Base-by-base conservation (phyloP, 768 basidiomycete genomes). In the Suillus subalutaceus region DNA sequence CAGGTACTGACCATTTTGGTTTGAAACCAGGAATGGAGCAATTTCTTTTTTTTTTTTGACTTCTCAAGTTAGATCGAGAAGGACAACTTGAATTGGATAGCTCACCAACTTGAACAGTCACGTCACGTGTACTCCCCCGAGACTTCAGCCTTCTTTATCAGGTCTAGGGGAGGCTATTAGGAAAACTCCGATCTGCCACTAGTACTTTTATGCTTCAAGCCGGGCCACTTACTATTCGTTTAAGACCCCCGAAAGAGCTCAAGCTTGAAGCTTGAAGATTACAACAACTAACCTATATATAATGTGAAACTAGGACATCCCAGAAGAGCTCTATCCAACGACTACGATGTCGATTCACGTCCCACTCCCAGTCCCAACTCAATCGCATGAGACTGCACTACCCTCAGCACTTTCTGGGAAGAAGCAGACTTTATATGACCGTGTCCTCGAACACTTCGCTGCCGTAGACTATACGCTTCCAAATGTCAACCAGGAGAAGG, bases 401-500 rank as follows among this genome's bases (percentile, higher is more conserved):
- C 80, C 79, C 0, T 73, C 69, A 1, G 74, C 75, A 2, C 74
- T 89, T 26, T 78, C 81, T 2, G 77, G 80, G 15, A 75, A 74
- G 9, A 83, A 90, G 65, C 81, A 82, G 64, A 78, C 77, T 64
- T 81, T 86, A 77, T 84, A 85, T 65, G 76, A 84, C 50, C 78
- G 79, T 58, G 86, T 92, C 16, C 78, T 90, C 52, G 77, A 75
- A n/a, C 85, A 91, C 73, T 91, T 93, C 70, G 71, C 83, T 20
- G 72, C 76, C n/a, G 71, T 80, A 0, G 80, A 80, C 2, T 91
- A 90, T 73, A 75, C 69, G 6, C 72, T 91, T 38, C 85, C 89
- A 2, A 81, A 76, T n/a, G 72, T 79, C 7, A 62, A 78, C 10
- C 76, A 78, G 0, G 79, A 79, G 52, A 79, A 83, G 3, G 80